These are phyloP conservation scores for Solidago caesia DNA, from an alignment of 129 eudicot genomes.

Conservation along the genomic window DNA sequence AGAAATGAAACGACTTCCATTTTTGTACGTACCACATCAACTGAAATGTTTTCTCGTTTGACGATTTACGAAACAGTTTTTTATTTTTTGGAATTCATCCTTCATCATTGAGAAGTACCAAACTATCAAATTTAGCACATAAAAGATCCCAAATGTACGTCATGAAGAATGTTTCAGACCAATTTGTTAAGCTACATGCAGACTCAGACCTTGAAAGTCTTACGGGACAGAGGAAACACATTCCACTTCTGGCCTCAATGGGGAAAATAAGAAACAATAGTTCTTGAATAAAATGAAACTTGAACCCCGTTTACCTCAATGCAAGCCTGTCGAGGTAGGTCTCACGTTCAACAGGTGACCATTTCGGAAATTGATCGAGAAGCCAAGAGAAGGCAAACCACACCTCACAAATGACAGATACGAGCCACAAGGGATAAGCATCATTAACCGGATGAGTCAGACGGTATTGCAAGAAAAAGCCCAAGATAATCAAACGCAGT, in stretches of 20 bases:
- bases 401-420: slow-evolving; percentile 81
- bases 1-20: not conserved
- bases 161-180: not conserved
- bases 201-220: not conserved
- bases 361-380: slow-evolving; percentile 85
- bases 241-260: too few relatives aligned
- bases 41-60: not conserved
- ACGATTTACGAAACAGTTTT: not conserved
- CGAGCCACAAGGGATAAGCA: slow-evolving; percentile 85
- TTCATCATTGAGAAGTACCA: not conserved
- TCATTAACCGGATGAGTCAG: slow-evolving; percentile 76
- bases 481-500: slow-evolving; percentile 65
- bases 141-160: not conserved
- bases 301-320: slow-evolving; percentile 44
- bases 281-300: not conserved
- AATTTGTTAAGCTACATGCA: not conserved
- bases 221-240: not conserved
- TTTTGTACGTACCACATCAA: not conserved
- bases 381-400: slow-evolving; percentile 92
- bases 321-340: slow-evolving; percentile 81
- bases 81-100: not conserved
- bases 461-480: slow-evolving; percentile 81
- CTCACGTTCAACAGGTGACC: slow-evolving; percentile 84
- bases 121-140: not conserved
- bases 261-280: not conserved